Evolutionary conservation across 345 rosid species (phyloP).

Genomic region (Rhodomyrtus tomentosa): DNA sequence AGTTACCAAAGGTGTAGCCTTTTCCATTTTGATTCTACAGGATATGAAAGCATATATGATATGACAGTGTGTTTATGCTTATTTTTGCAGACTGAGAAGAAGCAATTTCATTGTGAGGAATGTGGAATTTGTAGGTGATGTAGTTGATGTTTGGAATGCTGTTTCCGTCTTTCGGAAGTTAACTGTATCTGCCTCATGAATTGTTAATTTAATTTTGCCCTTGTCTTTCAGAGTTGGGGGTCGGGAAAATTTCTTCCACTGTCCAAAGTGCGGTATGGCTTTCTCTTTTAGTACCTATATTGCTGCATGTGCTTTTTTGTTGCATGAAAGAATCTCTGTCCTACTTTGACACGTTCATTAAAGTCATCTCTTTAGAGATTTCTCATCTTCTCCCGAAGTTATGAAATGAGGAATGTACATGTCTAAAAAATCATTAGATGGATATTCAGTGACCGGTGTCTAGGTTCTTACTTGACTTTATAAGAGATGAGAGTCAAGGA

Average conservation of each 20-base stretch:
- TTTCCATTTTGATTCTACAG: not conserved
- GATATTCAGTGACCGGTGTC: not conserved
- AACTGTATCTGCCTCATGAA: not conserved
- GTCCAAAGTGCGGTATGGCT: slow-evolving; percentile 53
- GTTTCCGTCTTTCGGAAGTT: not conserved
- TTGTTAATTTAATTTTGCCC: not conserved
- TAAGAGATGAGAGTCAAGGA: not conserved
- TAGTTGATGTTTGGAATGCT: not conserved
- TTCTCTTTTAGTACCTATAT: slow-evolving; percentile 1
- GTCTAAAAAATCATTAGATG: not conserved
- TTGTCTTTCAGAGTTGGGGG: slow-evolving; percentile 58
- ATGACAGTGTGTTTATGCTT: not conserved
- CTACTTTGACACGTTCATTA: not conserved
- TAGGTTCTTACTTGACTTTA: not conserved
- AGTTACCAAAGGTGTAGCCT: not conserved
- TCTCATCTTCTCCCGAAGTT: not conserved
- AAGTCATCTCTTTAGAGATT: not conserved
- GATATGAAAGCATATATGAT: not conserved
- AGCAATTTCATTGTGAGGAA: slow-evolving; percentile 60
- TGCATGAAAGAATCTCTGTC: not conserved
- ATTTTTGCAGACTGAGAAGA: slow-evolving; percentile 31
- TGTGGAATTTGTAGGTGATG: slow-evolving; percentile 82
- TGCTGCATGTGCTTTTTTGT: not conserved
- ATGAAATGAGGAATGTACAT: not conserved
- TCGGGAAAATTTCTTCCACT: slow-evolving; percentile 58